A percentile compares a stretch with the other conserved stretches of the same genome.
Evolutionary conservation across 75 land plant species (phyloP).

Genomic region (Chamaecyparis obtusa): DNA sequence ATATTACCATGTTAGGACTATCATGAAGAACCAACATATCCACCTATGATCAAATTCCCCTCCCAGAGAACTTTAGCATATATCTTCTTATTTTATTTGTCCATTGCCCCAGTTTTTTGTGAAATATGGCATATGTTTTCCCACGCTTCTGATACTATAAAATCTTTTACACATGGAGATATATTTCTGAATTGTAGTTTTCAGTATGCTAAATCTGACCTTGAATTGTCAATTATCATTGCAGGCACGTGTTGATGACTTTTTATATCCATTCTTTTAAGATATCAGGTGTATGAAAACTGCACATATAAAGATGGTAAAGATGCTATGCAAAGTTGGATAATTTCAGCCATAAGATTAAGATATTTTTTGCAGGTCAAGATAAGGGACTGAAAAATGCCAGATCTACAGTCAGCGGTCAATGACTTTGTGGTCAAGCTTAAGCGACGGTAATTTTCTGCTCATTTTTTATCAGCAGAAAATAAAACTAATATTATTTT

Average conservation of each 20-base stretch:
- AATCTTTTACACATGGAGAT: not conserved
- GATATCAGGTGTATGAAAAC: not conserved
- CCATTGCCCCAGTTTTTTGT: not conserved
- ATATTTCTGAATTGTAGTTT: not conserved
- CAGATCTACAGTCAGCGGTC: slow-evolving; percentile 69
- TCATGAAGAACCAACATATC: not conserved
- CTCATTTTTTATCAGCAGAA: not conserved
- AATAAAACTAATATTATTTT: not conserved
- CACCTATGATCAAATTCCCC: not conserved
- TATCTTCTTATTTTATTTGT: not conserved
- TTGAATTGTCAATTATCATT: not conserved
- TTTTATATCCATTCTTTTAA: not conserved
- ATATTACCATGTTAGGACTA: not conserved
- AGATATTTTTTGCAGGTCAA: not conserved
- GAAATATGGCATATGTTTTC: not conserved
- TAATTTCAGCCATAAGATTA: not conserved
- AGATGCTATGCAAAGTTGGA: not conserved
- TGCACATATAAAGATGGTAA: not conserved
- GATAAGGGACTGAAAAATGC: slow-evolving; percentile 37
- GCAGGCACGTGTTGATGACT: not conserved
- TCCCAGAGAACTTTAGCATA: not conserved
- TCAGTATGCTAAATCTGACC: not conserved
- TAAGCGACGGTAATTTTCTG: slow-evolving; percentile 58
- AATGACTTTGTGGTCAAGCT: slow-evolving; percentile 81
- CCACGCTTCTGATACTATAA: not conserved